Evolutionary conservation across 345 rosid genomes (phyloP).

Genomic region (Citrus trifoliata): DNA sequence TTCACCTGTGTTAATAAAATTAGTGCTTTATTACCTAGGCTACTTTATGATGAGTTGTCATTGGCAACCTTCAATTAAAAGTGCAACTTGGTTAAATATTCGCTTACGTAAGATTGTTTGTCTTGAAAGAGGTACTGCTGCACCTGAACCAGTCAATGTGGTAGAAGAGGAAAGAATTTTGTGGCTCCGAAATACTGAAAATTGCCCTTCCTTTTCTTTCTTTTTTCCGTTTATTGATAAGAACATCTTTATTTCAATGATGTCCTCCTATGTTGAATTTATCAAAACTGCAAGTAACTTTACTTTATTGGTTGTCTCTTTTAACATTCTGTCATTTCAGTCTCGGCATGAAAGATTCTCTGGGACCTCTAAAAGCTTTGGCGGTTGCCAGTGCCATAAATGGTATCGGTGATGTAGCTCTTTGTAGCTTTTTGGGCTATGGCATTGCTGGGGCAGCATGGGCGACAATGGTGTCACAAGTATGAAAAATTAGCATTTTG

Average conservation of each 20-base stretch:
- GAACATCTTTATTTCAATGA: background rate
- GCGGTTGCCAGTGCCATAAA: slow-evolving; percentile 72
- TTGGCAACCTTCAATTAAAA: background rate
- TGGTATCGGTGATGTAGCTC: slow-evolving; percentile 70
- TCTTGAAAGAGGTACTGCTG: background rate
- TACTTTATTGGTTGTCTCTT: background rate
- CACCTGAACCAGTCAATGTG: background rate
- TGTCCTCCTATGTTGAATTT: background rate
- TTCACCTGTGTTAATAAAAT: background rate
- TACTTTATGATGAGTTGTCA: background rate
- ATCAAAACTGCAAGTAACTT: background rate
- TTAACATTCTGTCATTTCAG: slow-evolving; percentile 34
- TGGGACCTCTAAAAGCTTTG: slow-evolving; percentile 95
- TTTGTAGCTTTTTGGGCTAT: slow-evolving; percentile 73
- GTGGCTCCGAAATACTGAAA: background rate
- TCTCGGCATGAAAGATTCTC: slow-evolving; percentile 94
- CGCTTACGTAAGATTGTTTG: background rate
- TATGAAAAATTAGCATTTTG: slow-evolving; percentile 19
- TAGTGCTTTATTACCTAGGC: background rate
- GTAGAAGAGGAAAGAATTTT: background rate
- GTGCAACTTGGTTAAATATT: background rate
- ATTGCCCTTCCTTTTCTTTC: background rate
- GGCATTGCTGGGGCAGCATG: slow-evolving; percentile 97
- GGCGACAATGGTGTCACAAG: slow-evolving; percentile 91
- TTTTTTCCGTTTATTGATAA: background rate